These are phyloP conservation scores for Diphasiastrum complanatum DNA, from an alignment of 83 land plant genomes.

Conservation along the genomic window DNA sequence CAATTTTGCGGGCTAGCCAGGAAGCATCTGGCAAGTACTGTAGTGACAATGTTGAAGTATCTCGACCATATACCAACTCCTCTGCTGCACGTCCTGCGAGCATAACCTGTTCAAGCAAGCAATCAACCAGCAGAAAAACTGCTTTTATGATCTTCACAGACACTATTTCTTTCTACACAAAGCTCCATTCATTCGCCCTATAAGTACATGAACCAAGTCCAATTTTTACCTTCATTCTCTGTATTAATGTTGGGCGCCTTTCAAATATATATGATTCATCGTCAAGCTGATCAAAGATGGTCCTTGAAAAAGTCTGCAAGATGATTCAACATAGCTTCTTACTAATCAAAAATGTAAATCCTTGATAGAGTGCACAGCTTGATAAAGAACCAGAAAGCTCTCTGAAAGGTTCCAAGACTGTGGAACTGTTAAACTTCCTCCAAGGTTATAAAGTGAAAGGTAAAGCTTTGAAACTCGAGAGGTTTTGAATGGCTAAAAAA, in stretches of 20 bases:
- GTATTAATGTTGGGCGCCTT: constrained; percentile 64
- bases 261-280: constrained; percentile 77
- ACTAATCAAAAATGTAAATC: no score
- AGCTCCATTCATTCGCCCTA: not conserved
- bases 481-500: no score
- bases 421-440: no score
- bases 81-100: constrained; percentile 88
- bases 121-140: constrained; percentile 7
- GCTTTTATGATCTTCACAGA: not conserved
- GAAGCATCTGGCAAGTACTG: constrained; percentile 71
- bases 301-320: constrained; percentile 60
- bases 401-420: no score
- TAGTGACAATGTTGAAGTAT: constrained; percentile 68
- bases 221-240: constrained; percentile 96
- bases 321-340: constrained; percentile 9
- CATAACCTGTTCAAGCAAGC: constrained; percentile 46
- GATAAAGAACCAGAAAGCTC: no score
- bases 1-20: constrained; percentile 89
- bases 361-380: no score
- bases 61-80: constrained; percentile 82
- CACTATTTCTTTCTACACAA: not conserved
- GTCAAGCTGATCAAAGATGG: constrained; percentile 63
- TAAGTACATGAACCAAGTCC: not conserved
- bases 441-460: no score
- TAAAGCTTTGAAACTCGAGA: no score